These are phyloP conservation scores for Solanum hybrid DNA, from an alignment of 305 asterid genomes.

Conservation along the genomic window DNA sequence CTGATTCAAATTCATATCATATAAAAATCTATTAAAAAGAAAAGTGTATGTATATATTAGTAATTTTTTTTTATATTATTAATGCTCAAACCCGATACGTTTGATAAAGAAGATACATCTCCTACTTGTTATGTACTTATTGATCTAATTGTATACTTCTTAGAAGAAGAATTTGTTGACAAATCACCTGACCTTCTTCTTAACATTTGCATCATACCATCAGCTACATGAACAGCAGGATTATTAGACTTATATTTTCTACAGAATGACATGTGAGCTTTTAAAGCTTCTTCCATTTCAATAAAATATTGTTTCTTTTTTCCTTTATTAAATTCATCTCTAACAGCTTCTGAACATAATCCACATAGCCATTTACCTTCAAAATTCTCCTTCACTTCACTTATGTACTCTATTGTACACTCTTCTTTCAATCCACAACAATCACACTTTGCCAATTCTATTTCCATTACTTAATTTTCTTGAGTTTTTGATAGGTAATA, in stretches of 20 bases:
- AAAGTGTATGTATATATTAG: not conserved
- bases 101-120: conserved; percentile 10
- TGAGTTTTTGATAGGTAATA: not conserved
- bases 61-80: not conserved
- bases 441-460: conserved; percentile 66
- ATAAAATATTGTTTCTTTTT: conserved; percentile 12
- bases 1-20: not conserved
- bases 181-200: conserved; percentile 47
- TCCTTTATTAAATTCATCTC: conserved; percentile 51
- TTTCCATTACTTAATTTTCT: conserved; percentile 34
- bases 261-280: conserved; percentile 74
- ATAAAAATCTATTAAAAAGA: not conserved
- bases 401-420: conserved; percentile 70
- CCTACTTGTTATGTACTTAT: conserved; percentile 20
- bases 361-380: conserved; percentile 90
- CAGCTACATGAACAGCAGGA: conserved; percentile 73
- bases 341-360: conserved; percentile 71
- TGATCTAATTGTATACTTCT: conserved; percentile 33
- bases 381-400: conserved; percentile 47
- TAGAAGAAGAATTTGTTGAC: conserved; percentile 5
- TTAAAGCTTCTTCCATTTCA: conserved; percentile 56
- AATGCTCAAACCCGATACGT: not conserved
- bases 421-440: conserved; percentile 87
- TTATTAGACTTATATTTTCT: conserved; percentile 42
- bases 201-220: conserved; percentile 77